A percentile compares a stretch with the other conserved stretches of the same genome.
Conservation (phyloP, 2,329 filamentous ascomycete species). For the Aspergillus sp. region DNA sequence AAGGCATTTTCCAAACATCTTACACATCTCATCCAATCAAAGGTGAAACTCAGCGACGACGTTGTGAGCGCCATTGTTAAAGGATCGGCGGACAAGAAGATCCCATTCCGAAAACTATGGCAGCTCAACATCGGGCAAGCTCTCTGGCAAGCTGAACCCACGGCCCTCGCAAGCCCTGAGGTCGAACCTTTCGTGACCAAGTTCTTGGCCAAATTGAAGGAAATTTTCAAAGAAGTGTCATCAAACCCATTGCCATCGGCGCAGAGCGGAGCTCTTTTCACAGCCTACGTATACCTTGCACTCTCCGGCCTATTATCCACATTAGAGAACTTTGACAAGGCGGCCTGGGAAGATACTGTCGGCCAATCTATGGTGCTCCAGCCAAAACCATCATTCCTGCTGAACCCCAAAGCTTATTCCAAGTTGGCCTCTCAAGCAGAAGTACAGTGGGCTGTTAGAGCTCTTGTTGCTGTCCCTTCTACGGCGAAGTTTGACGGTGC, state of each 20-base stretch:
- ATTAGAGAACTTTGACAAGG: conserved; percentile 55
- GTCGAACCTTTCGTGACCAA: conserved; percentile 50
- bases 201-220: conserved; percentile 52
- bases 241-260: conserved; percentile 75
- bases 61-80: conserved; percentile 73
- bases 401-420: conserved; percentile 80
- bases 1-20: conserved; percentile 68
- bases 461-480: conserved; percentile 63
- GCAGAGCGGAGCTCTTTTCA: conserved; percentile 79
- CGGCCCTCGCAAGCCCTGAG: conserved; percentile 51
- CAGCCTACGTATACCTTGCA: conserved; percentile 71
- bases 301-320: conserved; percentile 58
- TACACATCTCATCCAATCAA: conserved; percentile 61
- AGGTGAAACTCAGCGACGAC: conserved; percentile 62
- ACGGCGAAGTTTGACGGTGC: conserved; percentile 53
- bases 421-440: conserved; percentile 77
- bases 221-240: conserved; percentile 74
- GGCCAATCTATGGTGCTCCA: conserved; percentile 67
- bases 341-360: conserved; percentile 50
- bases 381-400: conserved; percentile 83
- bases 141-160: conserved; percentile 57
- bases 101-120: conserved; percentile 77
- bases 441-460: conserved; percentile 71
- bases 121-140: conserved; percentile 71
- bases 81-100: conserved; percentile 81